Percentiles rank a stretch among this genome's conserved stretches.
These are phyloP conservation scores for Wickerhamiella hasegawae DNA, from an alignment of 805 yeast genomes.

Conservation along the genomic window DNA sequence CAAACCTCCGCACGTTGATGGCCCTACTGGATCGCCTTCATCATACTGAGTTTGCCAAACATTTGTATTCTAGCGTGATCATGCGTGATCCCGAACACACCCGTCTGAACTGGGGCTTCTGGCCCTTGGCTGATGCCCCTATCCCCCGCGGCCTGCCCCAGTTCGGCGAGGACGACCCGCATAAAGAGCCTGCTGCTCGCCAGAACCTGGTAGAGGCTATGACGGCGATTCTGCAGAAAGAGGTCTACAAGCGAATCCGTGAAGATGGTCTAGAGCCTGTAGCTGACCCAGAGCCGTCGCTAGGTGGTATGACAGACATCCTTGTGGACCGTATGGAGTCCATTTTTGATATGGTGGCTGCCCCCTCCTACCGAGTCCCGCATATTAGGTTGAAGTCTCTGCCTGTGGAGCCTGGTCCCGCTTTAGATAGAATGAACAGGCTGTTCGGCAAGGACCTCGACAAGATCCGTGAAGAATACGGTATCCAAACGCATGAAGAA, in stretches of 20 bases:
- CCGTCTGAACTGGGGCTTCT: constrained; percentile 36
- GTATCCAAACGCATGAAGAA: too few relatives aligned
- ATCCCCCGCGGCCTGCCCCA: constrained; percentile 6
- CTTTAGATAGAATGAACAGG: too few relatives aligned
- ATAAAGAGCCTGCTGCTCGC: constrained; percentile 5
- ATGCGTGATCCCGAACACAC: constrained; percentile 24
- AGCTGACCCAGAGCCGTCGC: constrained; percentile 11
- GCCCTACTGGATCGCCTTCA: constrained; percentile 16
- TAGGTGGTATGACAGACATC: constrained; percentile 2
- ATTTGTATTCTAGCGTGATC: constrained; percentile 43
- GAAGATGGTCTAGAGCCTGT: constrained; percentile 9
- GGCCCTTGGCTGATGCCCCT: constrained; percentile 35
- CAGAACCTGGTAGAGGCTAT: constrained; percentile 13
- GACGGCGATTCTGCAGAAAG: constrained; percentile 12
- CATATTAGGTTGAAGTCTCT: too few relatives aligned
- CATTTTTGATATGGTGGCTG: not conserved
- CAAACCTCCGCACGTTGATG: not conserved
- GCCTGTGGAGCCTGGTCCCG: too few relatives aligned
- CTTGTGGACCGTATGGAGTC: constrained; percentile 6
- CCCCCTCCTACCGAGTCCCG: too few relatives aligned
- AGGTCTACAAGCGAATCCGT: constrained; percentile 13
- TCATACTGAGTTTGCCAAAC: constrained; percentile 38
- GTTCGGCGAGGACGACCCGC: constrained; percentile 6
- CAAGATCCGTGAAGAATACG: too few relatives aligned
- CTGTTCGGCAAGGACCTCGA: too few relatives aligned